Evolutionary conservation across 306 rosid genomes (phyloP).

Genomic region (Delonix regia): DNA sequence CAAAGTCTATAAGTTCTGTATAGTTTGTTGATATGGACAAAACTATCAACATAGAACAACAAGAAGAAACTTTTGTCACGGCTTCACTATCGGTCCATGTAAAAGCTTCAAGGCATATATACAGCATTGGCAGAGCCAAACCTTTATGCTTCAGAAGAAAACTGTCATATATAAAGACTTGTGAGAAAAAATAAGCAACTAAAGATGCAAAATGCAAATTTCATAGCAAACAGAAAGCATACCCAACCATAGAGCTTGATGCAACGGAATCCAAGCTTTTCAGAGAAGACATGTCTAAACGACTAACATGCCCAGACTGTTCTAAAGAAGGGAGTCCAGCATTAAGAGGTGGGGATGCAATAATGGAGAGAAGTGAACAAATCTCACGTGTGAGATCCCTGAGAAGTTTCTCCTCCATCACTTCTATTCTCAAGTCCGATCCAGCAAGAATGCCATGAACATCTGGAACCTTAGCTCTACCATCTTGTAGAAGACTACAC

Average conservation of each 20-base stretch:
- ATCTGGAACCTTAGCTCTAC: constrained; percentile 95
- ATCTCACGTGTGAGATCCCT: constrained; percentile 90
- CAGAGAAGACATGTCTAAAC: constrained; percentile 64
- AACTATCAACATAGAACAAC: constrained; percentile 65
- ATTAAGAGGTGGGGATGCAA: constrained; percentile 78
- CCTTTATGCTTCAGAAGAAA: constrained; percentile 78
- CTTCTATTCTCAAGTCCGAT: constrained; percentile 89
- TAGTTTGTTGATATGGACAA: constrained; percentile 65
- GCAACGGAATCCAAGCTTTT: constrained; percentile 73
- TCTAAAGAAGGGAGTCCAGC: constrained; percentile 83
- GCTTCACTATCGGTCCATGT: constrained; percentile 93
- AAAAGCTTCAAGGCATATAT: constrained; percentile 74
- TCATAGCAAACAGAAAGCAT: constrained; percentile 45
- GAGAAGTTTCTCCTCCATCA: constrained; percentile 89
- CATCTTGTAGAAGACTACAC: constrained; percentile 84
- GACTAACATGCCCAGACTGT: constrained; percentile 80
- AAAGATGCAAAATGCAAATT: constrained; percentile 8
- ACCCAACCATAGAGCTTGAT: constrained; percentile 89
- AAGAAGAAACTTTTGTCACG: constrained; percentile 75
- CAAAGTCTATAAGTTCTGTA: constrained; percentile 71
- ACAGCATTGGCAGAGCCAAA: constrained; percentile 75
- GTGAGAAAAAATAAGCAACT: constrained; percentile 23
- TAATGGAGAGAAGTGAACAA: constrained; percentile 70
- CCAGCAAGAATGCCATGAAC: constrained; percentile 64
- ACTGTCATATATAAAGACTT: constrained; percentile 49